These are phyloP conservation scores for Microthlaspi erraticum DNA, from an alignment of 345 rosid species.

Conservation along the genomic window DNA sequence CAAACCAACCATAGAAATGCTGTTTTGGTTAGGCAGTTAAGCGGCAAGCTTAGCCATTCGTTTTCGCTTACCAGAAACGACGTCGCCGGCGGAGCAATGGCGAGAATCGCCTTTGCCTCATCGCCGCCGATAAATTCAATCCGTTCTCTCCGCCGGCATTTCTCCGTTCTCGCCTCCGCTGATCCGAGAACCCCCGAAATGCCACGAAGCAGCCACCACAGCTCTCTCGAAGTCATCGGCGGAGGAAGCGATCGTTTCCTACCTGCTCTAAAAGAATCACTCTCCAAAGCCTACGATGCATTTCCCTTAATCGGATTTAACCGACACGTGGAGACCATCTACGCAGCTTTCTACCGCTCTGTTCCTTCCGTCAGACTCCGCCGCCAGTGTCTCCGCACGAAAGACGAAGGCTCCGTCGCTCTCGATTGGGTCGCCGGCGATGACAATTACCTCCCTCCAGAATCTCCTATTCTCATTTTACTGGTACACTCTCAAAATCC, in stretches of 20 bases:
- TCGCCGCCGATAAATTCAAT: slow-evolving; percentile 32
- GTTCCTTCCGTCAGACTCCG: slow-evolving; percentile 49
- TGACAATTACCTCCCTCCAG: slow-evolving; percentile 48
- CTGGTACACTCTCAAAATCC: slow-evolving; percentile 51
- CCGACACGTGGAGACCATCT: slow-evolving; percentile 55
- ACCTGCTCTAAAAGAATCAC: slow-evolving; percentile 56
- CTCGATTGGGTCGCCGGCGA: slow-evolving; percentile 60
- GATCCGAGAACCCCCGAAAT: slow-evolving; percentile 40
- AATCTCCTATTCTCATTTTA: slow-evolving; percentile 77
- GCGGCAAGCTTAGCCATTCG: slow-evolving; percentile 18
- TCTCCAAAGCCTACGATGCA: slow-evolving; percentile 56
- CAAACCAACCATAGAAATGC: slow-evolving; percentile 2
- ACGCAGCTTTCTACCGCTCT: slow-evolving; percentile 55
- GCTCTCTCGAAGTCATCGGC: slow-evolving; percentile 75
- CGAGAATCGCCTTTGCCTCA: slow-evolving; percentile 42
- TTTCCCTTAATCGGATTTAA: slow-evolving; percentile 57
- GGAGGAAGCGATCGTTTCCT: slow-evolving; percentile 65
- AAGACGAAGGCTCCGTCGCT: slow-evolving; percentile 54
- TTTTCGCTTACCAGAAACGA: neutral
- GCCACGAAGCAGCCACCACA: slow-evolving; percentile 47
- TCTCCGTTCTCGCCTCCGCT: slow-evolving; percentile 42
- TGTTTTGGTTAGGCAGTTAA: slow-evolving; percentile 5
- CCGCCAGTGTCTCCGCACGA: slow-evolving; percentile 57
- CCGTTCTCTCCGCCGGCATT: slow-evolving; percentile 32
- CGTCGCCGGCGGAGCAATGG: slow-evolving; percentile 38